Conservation (phyloP, 2,329 filamentous ascomycete species). For the Chaetothyriales sp. region DNA sequence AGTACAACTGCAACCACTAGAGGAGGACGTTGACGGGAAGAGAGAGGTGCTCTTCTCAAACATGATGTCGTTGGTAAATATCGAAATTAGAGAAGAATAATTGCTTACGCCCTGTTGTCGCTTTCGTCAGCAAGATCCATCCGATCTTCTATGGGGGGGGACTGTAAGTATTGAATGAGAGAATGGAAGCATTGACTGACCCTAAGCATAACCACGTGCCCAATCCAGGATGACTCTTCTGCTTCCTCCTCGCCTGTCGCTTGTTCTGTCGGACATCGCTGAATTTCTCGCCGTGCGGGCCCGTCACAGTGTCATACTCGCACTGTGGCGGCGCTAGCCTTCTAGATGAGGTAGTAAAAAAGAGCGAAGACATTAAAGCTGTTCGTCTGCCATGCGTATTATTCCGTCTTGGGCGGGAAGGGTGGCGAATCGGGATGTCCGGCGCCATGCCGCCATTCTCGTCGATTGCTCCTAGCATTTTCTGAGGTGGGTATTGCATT, state of each 20-base stretch:
- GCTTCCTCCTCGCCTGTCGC: background rate
- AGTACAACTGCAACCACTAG: too few relatives aligned
- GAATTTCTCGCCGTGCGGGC: background rate
- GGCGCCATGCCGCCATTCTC: background rate
- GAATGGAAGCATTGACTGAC: background rate
- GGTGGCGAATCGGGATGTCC: background rate
- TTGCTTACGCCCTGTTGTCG: too few relatives aligned
- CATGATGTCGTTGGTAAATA: too few relatives aligned
- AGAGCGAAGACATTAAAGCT: background rate
- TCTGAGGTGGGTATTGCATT: background rate
- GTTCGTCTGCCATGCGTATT: background rate
- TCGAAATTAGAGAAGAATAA: too few relatives aligned
- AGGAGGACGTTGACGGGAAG: too few relatives aligned
- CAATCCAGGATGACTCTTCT: background rate
- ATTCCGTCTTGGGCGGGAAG: background rate
- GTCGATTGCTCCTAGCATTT: background rate
- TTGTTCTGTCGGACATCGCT: background rate
- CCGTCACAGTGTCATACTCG: background rate
- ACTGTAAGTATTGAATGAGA: too few relatives aligned
- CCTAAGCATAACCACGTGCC: background rate
- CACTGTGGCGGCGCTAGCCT: background rate
- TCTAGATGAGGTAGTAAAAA: background rate
- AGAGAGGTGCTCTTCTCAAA: too few relatives aligned
- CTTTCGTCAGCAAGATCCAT: too few relatives aligned
- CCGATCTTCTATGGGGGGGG: too few relatives aligned